Base-by-base conservation (phyloP, 441 rosid genomes). In the Erodium texanum region DNA sequence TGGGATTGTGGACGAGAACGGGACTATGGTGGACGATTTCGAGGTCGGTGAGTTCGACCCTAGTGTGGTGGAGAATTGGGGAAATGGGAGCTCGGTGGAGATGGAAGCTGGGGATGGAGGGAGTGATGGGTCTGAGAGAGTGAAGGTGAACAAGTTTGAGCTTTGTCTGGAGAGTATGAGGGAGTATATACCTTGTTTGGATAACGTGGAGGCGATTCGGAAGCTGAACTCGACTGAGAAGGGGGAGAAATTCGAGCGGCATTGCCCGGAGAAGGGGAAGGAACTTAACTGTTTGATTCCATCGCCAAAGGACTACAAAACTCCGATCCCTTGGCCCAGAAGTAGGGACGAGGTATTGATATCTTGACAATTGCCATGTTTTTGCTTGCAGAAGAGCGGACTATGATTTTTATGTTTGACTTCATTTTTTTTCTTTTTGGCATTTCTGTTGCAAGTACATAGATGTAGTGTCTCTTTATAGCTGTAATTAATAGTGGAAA, bases 181-280 rank as follows among this genome's bases (percentile, higher is more conserved):
- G 66, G 98, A 94, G 79, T 78, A 84, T 66, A 89, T 92, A 68
- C 99, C 97, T 20, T 92, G 99, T 79, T 77, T 95, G 82, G 99
- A 92, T 75, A 90, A 95, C 65, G 85, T 62, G 48, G 87, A 89
- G 72, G 90, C 89, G 0, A 87, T 90, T 65, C 73, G 76, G 75
- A 76, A 52, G 80, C 76, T 92, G 73, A 84, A 82, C 32, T 83
- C 96, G 69, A 90, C 90, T 18, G 86, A 77, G 52, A 93, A 66
- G 74, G 96, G 99, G 15, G 96, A 95, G 73, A 76, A 70, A 58
- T 95, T 87, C 32, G 95, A 95, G 69, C 82, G 99, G 73, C 83
- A 92, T 84, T 95, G 99, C 64, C 99, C 96, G 9, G 71, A 78
- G 34, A 74, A 82, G 36, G 93, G 83, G 7, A 64, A 75, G 68